Conservation (phyloP, 352 stramenopile genomes). For the Globisporangium perplexum region DNA sequence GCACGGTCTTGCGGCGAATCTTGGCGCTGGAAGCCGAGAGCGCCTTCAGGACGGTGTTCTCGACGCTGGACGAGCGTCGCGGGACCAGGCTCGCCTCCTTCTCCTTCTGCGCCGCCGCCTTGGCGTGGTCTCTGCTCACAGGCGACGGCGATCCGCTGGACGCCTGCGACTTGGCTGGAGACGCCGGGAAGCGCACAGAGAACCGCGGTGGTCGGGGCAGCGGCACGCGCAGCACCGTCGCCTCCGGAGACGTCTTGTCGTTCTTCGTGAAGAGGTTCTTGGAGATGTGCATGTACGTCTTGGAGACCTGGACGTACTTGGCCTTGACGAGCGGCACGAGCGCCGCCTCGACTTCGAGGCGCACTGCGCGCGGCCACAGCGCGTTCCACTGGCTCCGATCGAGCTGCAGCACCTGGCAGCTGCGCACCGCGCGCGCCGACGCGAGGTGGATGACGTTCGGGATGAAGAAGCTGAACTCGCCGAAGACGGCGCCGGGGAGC, state of each 20-base stretch:
- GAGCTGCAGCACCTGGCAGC: conserved; percentile 57
- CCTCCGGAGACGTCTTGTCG: conserved; percentile 18
- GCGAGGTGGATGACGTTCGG: conserved; percentile 35
- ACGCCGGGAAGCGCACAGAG: neutral
- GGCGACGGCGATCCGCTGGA: too few relatives aligned
- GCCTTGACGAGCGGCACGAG: conserved; percentile 28
- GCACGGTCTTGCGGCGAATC: neutral
- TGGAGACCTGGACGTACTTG: conserved; percentile 29
- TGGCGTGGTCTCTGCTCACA: neutral
- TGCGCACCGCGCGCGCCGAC: conserved; percentile 40
- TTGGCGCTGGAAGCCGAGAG: neutral
- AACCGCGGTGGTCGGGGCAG: neutral
- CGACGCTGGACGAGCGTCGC: conserved; percentile 2
- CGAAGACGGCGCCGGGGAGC: conserved; percentile 33
- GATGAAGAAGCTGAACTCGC: conserved; percentile 62
- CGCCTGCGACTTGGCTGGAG: neutral
- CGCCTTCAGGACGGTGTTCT: neutral
- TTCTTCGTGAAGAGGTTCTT: conserved; percentile 68
- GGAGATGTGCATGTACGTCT: conserved; percentile 43
- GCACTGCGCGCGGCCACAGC: conserved; percentile 38
- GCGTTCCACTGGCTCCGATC: conserved; percentile 39
- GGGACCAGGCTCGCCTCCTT: neutral
- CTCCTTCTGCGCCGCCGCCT: neutral
- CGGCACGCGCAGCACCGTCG: neutral
- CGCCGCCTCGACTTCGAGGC: conserved; percentile 29